Conservation (phyloP, 1,284 basidiomycete genomes). For the Moniliella sp. region DNA sequence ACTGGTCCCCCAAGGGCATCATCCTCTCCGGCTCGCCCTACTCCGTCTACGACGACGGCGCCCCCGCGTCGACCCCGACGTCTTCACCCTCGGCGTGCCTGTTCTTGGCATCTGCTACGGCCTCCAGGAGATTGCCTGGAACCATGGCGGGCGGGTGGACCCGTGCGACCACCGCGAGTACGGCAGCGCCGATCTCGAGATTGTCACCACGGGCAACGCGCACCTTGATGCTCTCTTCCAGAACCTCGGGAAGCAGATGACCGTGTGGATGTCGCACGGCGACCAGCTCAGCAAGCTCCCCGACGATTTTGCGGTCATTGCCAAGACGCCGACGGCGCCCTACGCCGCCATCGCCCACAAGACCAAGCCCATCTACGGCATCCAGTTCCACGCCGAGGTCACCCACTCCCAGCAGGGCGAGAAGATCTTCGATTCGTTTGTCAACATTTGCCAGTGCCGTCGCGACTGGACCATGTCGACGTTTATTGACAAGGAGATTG, state of each 20-base stretch:
- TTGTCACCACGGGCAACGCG: slow-evolving; percentile 47
- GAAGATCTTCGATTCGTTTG: slow-evolving; percentile 71
- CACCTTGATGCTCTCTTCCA: slow-evolving; percentile 54
- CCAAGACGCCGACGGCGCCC: slow-evolving; percentile 64
- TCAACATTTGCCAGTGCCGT: slow-evolving; percentile 63
- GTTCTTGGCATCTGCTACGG: slow-evolving; percentile 96
- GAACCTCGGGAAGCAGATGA: slow-evolving; percentile 51
- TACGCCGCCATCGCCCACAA: slow-evolving; percentile 83
- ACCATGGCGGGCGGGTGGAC: slow-evolving; percentile 63
- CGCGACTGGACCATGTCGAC: slow-evolving; percentile 94
- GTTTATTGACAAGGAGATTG: slow-evolving; percentile 92
- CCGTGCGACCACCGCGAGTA: slow-evolving; percentile 85
- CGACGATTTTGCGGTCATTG: slow-evolving; percentile 65
- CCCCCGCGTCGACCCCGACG: slow-evolving; percentile 83
- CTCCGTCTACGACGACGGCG: slow-evolving; percentile 79
- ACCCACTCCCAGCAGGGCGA: slow-evolving; percentile 78
- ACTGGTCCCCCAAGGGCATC: slow-evolving; percentile 88
- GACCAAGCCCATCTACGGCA: slow-evolving; percentile 72
- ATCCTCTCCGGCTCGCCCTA: slow-evolving; percentile 95
- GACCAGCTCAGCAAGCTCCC: slow-evolving; percentile 73
- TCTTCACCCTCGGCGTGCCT: slow-evolving; percentile 75
- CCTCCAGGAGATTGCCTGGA: slow-evolving; percentile 90
- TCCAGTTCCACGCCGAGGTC: slow-evolving; percentile 97
- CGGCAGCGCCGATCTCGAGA: slow-evolving; percentile 62
- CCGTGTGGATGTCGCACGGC: slow-evolving; percentile 99